phyloP scores from a whole-genome alignment of 1,139 yeast genomes.

The Pichia sp. region DNA sequence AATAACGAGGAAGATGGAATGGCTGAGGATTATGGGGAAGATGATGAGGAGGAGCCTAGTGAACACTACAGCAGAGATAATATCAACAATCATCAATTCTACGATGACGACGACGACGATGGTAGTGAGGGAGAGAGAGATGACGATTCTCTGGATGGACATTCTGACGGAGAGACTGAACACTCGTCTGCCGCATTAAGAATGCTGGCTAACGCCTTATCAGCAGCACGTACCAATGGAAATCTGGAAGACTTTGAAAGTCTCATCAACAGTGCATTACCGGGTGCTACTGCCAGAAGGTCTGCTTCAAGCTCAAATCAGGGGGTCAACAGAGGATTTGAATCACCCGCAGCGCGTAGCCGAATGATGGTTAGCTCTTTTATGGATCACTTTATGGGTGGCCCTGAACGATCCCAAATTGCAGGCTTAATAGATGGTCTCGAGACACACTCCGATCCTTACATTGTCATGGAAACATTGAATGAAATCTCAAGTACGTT shows the following conservation, averaged over 20 bases:
- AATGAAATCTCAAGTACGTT: slow-evolving; percentile 57
- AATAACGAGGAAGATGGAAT: background rate
- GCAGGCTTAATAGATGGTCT: slow-evolving; percentile 37
- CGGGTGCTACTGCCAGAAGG: no score
- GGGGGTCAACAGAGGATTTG: no score
- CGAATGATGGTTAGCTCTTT: slow-evolving; percentile 11
- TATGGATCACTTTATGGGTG: slow-evolving; percentile 5
- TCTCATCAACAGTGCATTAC: background rate
- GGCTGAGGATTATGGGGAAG: slow-evolving; percentile 14
- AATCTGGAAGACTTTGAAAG: slow-evolving; percentile 2
- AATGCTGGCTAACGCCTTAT: slow-evolving; percentile 12
- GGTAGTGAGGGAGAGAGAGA: slow-evolving; percentile 6
- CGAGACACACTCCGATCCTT: slow-evolving; percentile 40
- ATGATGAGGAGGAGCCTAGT: slow-evolving; percentile 6
- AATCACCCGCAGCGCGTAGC: background rate
- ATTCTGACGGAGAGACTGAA: slow-evolving; percentile 10
- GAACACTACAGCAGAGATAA: background rate
- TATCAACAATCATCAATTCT: slow-evolving; percentile 4
- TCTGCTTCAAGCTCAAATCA: no score
- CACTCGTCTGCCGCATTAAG: slow-evolving; percentile 10
- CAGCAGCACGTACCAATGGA: background rate
- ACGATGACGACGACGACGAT: slow-evolving; percentile 10
- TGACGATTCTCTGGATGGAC: slow-evolving; percentile 6
- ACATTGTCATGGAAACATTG: slow-evolving; percentile 46
- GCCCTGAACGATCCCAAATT: slow-evolving; percentile 3